phyloP scores from a whole-genome alignment of 164 flowering plant genomes.

The Macadamia tetraphylla region DNA sequence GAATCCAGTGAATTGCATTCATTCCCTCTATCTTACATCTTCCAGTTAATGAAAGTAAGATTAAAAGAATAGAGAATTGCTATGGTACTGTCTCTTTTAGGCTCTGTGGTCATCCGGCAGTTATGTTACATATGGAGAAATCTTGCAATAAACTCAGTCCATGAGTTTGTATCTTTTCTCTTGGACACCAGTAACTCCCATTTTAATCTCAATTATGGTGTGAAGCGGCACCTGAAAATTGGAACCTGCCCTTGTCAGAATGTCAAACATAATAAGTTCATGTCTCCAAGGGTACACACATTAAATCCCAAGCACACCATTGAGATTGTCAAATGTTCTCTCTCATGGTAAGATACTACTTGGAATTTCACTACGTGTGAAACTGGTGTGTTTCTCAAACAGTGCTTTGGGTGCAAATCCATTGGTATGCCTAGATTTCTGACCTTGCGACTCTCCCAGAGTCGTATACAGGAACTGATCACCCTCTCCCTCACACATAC shows the following conservation, averaged over 20 bases:
- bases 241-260: not conserved
- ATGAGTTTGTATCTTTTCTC: conserved; percentile 97
- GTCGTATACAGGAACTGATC: too few relatives aligned
- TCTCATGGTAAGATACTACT: not conserved
- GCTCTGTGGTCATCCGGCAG: not conserved
- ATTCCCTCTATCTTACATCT: not conserved
- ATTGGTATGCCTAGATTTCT: not conserved
- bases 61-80: not conserved
- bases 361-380: not conserved
- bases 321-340: not conserved
- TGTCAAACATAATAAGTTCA: too few relatives aligned
- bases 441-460: not conserved
- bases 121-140: not conserved
- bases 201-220: conserved; percentile 94
- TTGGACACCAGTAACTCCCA: conserved; percentile 96
- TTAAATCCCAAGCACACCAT: not conserved
- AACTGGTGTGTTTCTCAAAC: not conserved
- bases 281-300: not conserved
- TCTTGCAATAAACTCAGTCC: conserved; percentile 39
- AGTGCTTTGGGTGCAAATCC: not conserved
- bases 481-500: too few relatives aligned
- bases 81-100: not conserved
- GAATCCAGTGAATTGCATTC: not conserved
- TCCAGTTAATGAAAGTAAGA: not conserved
- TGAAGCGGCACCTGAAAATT: conserved; percentile 83